Percentiles rank a stretch among this genome's conserved stretches.
These are phyloP conservation scores for Phlebiopsis gigantea DNA, from an alignment of 768 basidiomycete genomes.

Conservation along the genomic window DNA sequence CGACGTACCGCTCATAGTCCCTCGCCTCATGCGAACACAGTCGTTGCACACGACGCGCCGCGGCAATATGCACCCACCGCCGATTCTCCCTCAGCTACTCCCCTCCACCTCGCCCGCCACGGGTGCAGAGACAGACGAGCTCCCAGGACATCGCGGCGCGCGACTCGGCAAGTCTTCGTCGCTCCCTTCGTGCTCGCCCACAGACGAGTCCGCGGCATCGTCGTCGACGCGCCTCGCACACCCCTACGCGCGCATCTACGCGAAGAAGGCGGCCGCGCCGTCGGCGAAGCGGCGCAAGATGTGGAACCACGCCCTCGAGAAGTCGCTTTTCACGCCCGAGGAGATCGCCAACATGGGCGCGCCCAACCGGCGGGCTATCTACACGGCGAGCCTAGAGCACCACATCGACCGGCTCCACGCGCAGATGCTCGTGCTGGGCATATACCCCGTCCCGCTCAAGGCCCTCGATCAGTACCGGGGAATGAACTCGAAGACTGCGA, in stretches of 20 bases:
- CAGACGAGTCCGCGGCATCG: background rate
- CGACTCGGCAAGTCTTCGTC: background rate
- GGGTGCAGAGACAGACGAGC: too few relatives aligned
- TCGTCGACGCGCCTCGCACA: slow-evolving; percentile 38
- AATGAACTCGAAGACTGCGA: slow-evolving; percentile 72
- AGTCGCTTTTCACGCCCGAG: slow-evolving; percentile 57
- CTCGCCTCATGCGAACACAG: background rate
- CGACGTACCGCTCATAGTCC: background rate
- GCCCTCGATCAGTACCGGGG: slow-evolving; percentile 61
- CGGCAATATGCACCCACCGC: background rate
- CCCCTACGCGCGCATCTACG: slow-evolving; percentile 66
- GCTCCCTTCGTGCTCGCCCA: background rate
- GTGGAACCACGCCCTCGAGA: slow-evolving; percentile 77
- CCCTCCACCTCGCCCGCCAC: too few relatives aligned
- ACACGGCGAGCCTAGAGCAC: slow-evolving; percentile 59
- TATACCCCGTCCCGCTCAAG: slow-evolving; percentile 51
- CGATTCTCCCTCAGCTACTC: background rate
- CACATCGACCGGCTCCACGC: slow-evolving; percentile 66
- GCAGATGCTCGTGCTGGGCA: slow-evolving; percentile 46
- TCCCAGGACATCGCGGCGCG: background rate
- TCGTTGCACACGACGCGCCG: background rate
- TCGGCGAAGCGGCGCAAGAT: slow-evolving; percentile 61
- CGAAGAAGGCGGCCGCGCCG: slow-evolving; percentile 34
- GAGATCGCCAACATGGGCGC: slow-evolving; percentile 70
- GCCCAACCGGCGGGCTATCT: slow-evolving; percentile 63